Percentiles rank a stretch among this genome's conserved stretches.
Conservation (phyloP, 2,329 filamentous ascomycete genomes). For the Dactylellina cionopaga region DNA sequence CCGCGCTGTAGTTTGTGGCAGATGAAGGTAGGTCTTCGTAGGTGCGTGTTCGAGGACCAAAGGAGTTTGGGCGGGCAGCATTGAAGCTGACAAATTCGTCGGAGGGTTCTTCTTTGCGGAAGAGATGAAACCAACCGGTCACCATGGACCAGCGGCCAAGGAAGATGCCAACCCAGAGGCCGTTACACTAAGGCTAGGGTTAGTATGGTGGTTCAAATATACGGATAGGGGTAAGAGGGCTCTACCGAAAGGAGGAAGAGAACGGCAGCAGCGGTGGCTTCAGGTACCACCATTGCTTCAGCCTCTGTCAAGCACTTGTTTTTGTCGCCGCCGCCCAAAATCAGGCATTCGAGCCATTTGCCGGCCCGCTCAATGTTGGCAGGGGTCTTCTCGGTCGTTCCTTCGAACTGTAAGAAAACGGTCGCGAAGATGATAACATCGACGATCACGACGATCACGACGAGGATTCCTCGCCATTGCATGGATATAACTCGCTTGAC, state of each 20-base stretch:
- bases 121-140: slow-evolving; percentile 80
- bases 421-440: slow-evolving; percentile 95
- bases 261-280: slow-evolving; percentile 81
- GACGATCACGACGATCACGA: slow-evolving; percentile 86
- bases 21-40: slow-evolving; percentile 51
- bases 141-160: slow-evolving; percentile 87
- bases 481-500: slow-evolving; percentile 86
- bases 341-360: slow-evolving; percentile 79
- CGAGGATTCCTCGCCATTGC: slow-evolving; percentile 91
- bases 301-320: slow-evolving; percentile 72
- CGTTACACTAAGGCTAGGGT: slow-evolving; percentile 71
- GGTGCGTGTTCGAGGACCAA: slow-evolving; percentile 63
- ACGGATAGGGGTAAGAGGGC: slow-evolving; percentile 54
- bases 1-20: slow-evolving; percentile 35
- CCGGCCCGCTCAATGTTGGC: slow-evolving; percentile 68
- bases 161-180: slow-evolving; percentile 83
- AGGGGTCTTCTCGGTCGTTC: slow-evolving; percentile 73
- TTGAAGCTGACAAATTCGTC: slow-evolving; percentile 91
- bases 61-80: slow-evolving; percentile 72
- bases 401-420: slow-evolving; percentile 82
- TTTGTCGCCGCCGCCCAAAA: slow-evolving; percentile 69
- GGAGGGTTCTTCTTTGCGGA: slow-evolving; percentile 66
- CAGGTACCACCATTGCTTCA: slow-evolving; percentile 72
- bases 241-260: slow-evolving; percentile 82
- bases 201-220: slow-evolving; percentile 31